A percentile compares a stretch with the other conserved stretches of the same genome.
Evolutionary conservation across 352 stramenopile genomes (phyloP).

Genomic region (Pythium guiyangense): DNA sequence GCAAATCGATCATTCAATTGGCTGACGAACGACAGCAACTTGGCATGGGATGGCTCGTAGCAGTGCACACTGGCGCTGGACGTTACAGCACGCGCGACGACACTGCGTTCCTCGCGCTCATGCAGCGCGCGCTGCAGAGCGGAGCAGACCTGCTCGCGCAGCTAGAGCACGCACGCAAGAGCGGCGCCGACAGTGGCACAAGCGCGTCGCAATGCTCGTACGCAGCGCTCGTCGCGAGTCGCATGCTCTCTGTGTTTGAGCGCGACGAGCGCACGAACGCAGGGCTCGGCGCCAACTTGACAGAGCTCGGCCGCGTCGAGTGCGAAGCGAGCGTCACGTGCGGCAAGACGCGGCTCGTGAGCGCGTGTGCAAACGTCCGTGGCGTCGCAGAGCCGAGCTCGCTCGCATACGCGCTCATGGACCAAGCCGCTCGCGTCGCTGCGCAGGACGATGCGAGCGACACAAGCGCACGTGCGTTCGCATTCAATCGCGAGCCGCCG

Average conservation of each 20-base stretch:
- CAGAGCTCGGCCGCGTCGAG: conserved; percentile 36
- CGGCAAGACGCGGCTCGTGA: conserved; percentile 27
- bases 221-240: conserved; percentile 22
- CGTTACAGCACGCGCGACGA: conserved; percentile 31
- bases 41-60: conserved; percentile 42
- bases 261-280: conserved; percentile 48
- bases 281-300: conserved; percentile 51
- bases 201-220: conserved; percentile 7
- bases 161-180: no score
- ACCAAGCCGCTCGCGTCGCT: conserved; percentile 13
- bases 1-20: no score
- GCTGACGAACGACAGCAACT: no score
- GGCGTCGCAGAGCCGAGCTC: conserved; percentile 47
- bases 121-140: conserved; percentile 26
- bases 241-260: conserved; percentile 45
- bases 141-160: conserved; percentile 8
- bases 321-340: conserved; percentile 57
- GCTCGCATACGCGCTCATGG: conserved; percentile 37
- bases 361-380: conserved; percentile 36
- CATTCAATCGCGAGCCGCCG: conserved; percentile 44
- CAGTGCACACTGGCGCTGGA: conserved; percentile 58
- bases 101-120: conserved; percentile 32
- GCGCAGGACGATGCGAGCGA: not conserved
- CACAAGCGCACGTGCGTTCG: conserved; percentile 8
- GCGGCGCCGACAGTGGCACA: no score